Evolutionary conservation across 345 rosid genomes (phyloP).

Genomic region (Eucalyptus cladocalyx): DNA sequence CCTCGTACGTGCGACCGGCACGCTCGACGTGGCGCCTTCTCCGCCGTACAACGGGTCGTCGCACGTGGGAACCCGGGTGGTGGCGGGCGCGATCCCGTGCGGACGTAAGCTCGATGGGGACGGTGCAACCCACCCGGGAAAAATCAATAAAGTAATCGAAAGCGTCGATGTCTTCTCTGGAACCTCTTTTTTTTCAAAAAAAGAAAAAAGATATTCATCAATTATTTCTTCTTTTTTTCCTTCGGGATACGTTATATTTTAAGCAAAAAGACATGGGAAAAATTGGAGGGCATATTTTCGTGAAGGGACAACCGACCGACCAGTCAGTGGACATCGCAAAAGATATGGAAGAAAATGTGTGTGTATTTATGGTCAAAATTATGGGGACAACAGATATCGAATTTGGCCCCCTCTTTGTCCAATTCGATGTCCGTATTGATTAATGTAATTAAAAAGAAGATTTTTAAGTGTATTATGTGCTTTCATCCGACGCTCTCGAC

Average conservation of each 20-base stretch:
- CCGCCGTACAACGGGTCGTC: not conserved
- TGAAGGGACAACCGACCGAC: not conserved
- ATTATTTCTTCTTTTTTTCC: not conserved
- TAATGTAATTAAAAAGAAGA: not conserved
- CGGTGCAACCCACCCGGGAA: conserved; percentile 8
- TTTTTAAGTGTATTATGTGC: not conserved
- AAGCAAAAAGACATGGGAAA: not conserved
- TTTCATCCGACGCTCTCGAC: not conserved
- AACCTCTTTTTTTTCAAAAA: not conserved
- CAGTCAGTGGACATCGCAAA: not conserved
- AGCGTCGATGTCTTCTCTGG: not conserved
- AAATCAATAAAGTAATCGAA: not conserved
- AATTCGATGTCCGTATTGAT: not conserved
- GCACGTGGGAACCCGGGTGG: not conserved
- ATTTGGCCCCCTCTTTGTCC: not conserved
- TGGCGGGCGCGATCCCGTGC: conserved; percentile 1
- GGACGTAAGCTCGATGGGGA: conserved; percentile 12
- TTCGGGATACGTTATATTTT: not conserved
- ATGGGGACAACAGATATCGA: not conserved
- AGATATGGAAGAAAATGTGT: not conserved
- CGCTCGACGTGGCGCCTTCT: conserved; percentile 13
- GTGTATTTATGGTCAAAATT: not conserved
- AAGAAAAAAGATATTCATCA: not conserved
- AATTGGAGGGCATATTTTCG: not conserved
- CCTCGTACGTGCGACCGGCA: conserved; percentile 1